A percentile compares a stretch with the other conserved stretches of the same genome.
Evolutionary conservation across 2,329 filamentous ascomycete species (phyloP).

Genomic region (Botryosphaeria dothidea): DNA sequence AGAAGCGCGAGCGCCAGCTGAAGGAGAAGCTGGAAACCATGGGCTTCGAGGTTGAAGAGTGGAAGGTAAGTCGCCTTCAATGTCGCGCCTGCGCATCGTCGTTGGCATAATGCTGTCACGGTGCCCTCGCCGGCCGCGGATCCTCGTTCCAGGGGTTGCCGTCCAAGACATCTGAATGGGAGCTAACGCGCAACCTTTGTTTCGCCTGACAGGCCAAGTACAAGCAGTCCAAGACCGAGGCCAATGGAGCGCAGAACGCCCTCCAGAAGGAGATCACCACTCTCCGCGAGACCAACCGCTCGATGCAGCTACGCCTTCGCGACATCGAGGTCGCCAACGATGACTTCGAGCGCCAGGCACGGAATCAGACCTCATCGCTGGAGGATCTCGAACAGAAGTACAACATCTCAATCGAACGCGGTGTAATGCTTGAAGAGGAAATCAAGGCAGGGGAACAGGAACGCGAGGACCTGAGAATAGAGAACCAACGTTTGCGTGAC

Average conservation of each 20-base stretch:
- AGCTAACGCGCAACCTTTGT: slow-evolving; percentile 3
- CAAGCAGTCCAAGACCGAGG: slow-evolving; percentile 89
- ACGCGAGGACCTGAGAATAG: slow-evolving; percentile 83
- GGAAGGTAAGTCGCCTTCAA: slow-evolving; percentile 70
- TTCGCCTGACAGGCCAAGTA: slow-evolving; percentile 74
- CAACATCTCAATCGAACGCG: slow-evolving; percentile 88
- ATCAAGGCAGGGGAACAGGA: slow-evolving; percentile 90
- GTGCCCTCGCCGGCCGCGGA: background rate
- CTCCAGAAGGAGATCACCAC: slow-evolving; percentile 96
- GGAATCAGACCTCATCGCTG: slow-evolving; percentile 91
- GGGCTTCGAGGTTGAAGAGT: slow-evolving; percentile 91
- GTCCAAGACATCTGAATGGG: background rate
- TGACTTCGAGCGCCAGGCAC: slow-evolving; percentile 94
- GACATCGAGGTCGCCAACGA: slow-evolving; percentile 98
- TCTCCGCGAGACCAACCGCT: slow-evolving; percentile 80
- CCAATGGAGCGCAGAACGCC: slow-evolving; percentile 76
- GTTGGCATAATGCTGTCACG: background rate
- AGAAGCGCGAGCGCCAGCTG: slow-evolving; percentile 84
- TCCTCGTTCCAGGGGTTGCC: background rate
- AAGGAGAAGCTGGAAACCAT: slow-evolving; percentile 85
- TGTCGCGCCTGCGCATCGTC: background rate
- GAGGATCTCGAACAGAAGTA: slow-evolving; percentile 98
- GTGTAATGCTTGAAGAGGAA: slow-evolving; percentile 93
- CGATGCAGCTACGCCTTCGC: slow-evolving; percentile 78
- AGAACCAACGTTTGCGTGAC: slow-evolving; percentile 84